Base-by-base conservation (phyloP, 2,329 filamentous ascomycete species). In the Trichophyton simii region DNA sequence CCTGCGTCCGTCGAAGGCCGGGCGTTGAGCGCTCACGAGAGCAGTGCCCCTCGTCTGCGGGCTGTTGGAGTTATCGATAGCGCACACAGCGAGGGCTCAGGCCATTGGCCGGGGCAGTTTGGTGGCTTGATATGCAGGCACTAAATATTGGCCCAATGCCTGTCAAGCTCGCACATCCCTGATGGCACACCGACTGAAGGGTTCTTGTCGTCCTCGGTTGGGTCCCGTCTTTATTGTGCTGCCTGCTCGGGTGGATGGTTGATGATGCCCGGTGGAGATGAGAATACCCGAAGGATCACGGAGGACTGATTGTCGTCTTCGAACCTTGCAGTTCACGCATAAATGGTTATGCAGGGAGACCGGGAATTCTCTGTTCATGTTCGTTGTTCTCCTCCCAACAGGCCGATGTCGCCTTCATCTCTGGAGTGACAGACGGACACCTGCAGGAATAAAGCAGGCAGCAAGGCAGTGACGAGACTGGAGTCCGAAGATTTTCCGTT, bases 111-210 rank as follows among this genome's bases (percentile, higher is more conserved):
- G 52, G 52, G 4, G 46, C 1, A 13, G n/a, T 28, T n/a, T 18
- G 15, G 52, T 55, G 52, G 52, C 52, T 55, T 55, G 46, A 52
- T 36, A 55, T 55, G 52, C 52, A 55, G 52, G 52, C 52, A 55
- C 52, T 55, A 52, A 52, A 52, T 2, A 20, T 9, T 48, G 44
- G 9, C 20, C 38, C 38, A 42, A 42, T 42, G 38, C 15, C 42
- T 52, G 46, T 25, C 52, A 34, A 55, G 28, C 20, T 36, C 25
- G 15, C 41, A 20, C 28, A 36, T 36, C 28, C 13, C 1, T 34
- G 28, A 38, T 15, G 9, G 31, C 52, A 36, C 52, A 20, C 52
- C 28, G 52, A 18, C 52, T n/a, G 22, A n/a, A 18, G 15, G 22
- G 50, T 7, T 31, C 50, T 11, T 36, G n/a, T 55, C 15, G 20